phyloP scores from a whole-genome alignment of 768 basidiomycete species.

The Hypholoma fasciculare region DNA sequence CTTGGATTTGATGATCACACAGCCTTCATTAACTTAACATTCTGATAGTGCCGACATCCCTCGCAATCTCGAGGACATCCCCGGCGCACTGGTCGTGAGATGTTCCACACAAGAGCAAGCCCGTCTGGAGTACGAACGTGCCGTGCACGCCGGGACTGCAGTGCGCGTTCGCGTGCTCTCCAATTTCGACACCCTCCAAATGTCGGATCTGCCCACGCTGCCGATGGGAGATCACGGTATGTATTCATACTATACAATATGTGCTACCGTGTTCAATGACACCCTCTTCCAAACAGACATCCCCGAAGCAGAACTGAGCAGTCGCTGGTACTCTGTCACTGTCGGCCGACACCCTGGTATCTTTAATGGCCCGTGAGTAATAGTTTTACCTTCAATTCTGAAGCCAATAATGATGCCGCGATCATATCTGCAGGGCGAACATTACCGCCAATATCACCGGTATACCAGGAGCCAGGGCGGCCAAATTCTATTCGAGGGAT shows the following conservation, averaged over 20 bases:
- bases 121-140: neutral
- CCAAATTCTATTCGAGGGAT: neutral
- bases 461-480: neutral
- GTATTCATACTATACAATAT: too few relatives aligned
- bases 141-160: neutral
- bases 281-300: too few relatives aligned
- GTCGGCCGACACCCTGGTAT: neutral
- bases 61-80: neutral
- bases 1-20: neutral
- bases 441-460: neutral
- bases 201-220: too few relatives aligned
- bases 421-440: neutral
- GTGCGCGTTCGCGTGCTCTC: neutral
- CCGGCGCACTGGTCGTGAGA: neutral
- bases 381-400: neutral
- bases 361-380: neutral
- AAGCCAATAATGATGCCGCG: neutral
- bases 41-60: neutral
- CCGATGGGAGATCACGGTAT: too few relatives aligned
- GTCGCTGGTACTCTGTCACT: neutral
- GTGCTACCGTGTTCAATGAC: too few relatives aligned
- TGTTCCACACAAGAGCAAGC: neutral
- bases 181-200: neutral
- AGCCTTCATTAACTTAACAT: neutral
- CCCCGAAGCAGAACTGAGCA: neutral